These are phyloP conservation scores for Pneumocystis murina DNA, from an alignment of 1,139 yeast genomes.

Conservation along the genomic window DNA sequence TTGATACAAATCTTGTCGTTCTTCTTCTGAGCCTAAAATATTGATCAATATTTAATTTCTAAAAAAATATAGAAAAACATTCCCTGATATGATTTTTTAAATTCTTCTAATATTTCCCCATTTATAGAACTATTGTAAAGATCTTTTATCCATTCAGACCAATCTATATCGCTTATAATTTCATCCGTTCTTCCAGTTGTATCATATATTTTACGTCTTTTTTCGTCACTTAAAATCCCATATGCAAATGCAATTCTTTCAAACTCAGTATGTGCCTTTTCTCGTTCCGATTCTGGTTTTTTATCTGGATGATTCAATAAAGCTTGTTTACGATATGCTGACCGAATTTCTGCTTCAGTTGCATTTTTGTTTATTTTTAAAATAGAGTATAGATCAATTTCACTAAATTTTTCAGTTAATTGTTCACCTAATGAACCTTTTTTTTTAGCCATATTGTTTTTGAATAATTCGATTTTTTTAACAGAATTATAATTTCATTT, in stretches of 20 bases:
- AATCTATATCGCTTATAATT: slow-evolving; percentile 31
- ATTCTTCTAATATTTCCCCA: slow-evolving; percentile 60
- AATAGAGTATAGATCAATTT: slow-evolving; percentile 52
- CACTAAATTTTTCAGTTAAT: slow-evolving; percentile 16
- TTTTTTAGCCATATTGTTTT: not conserved
- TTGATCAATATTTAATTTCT: not conserved
- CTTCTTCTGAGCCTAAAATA: slow-evolving; percentile 38
- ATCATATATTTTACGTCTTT: slow-evolving; percentile 46
- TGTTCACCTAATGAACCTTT: not conserved
- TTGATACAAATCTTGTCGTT: slow-evolving; percentile 45
- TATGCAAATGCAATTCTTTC: slow-evolving; percentile 66
- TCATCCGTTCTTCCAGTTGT: slow-evolving; percentile 49
- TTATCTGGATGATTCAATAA: slow-evolving; percentile 71
- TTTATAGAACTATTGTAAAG: slow-evolving; percentile 38
- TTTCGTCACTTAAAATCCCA: slow-evolving; percentile 47
- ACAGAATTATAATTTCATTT: not conserved
- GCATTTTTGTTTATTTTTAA: slow-evolving; percentile 30
- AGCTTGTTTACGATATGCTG: slow-evolving; percentile 57
- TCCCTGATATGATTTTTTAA: slow-evolving; percentile 45
- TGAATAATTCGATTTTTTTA: not conserved
- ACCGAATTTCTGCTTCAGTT: slow-evolving; percentile 45
- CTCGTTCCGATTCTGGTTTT: slow-evolving; percentile 28
- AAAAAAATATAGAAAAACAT: not conserved
- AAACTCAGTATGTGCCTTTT: slow-evolving; percentile 35
- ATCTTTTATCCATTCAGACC: slow-evolving; percentile 52